Conservation (phyloP, 805 yeast genomes). For the Candida silvicultrix region DNA sequence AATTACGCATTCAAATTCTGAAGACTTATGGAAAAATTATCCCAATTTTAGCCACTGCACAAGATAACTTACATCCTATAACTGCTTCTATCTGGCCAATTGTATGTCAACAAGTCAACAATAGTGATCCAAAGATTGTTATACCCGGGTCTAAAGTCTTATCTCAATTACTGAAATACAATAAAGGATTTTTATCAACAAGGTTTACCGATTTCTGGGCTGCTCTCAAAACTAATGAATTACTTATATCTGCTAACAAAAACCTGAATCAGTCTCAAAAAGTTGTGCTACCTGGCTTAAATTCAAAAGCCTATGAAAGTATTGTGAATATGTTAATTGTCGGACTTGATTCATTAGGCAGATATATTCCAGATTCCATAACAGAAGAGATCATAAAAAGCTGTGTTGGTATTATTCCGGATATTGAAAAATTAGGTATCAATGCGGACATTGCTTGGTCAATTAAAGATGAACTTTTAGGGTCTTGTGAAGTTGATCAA, state of each 20-base stretch:
- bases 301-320: slow-evolving; percentile 12
- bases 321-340: slow-evolving; percentile 16
- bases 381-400: slow-evolving; percentile 15
- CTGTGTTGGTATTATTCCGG: slow-evolving; percentile 14
- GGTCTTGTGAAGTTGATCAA: no score
- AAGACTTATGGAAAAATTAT: slow-evolving; percentile 36
- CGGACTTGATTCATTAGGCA: slow-evolving; percentile 15
- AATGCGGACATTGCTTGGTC: slow-evolving; percentile 22
- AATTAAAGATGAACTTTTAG: not conserved
- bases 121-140: slow-evolving; percentile 23
- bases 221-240: slow-evolving; percentile 6
- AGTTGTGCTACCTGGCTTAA: slow-evolving; percentile 19
- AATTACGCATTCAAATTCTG: slow-evolving; percentile 51
- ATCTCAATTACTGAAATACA: slow-evolving; percentile 24
- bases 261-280: slow-evolving; percentile 4
- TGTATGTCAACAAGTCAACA: slow-evolving; percentile 17
- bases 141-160: slow-evolving; percentile 24
- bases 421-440: slow-evolving; percentile 12
- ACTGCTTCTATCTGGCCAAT: slow-evolving; percentile 51
- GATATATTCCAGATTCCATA: slow-evolving; percentile 15
- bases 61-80: slow-evolving; percentile 38
- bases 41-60: slow-evolving; percentile 49
- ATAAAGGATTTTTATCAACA: slow-evolving; percentile 40
- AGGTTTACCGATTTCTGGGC: slow-evolving; percentile 44
- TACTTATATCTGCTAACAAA: slow-evolving; percentile 9